Conservation (phyloP, 108 stramenopile genomes). For the Cyclotella atomus region DNA sequence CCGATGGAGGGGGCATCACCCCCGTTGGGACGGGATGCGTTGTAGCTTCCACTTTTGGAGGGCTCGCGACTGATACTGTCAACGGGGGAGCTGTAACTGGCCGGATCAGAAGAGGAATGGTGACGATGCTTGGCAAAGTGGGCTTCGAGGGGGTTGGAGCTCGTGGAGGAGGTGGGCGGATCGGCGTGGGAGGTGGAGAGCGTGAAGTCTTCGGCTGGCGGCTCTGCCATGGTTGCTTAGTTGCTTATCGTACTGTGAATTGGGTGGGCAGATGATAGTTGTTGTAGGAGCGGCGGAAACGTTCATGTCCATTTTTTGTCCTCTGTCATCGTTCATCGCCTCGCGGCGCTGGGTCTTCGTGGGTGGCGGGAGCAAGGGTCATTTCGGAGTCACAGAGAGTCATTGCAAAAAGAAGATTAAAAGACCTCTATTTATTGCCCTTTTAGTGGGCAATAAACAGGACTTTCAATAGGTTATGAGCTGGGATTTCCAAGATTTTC, state of each 20-base stretch:
- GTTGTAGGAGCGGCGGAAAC: neutral
- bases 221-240: neutral
- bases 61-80: neutral
- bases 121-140: constrained; percentile 7
- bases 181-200: constrained; percentile 4
- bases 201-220: constrained; percentile 1
- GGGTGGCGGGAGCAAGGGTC: neutral
- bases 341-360: neutral
- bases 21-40: constrained; percentile 2
- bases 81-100: neutral
- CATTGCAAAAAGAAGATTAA: constrained; percentile 1
- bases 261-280: too few species aligned
- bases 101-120: neutral
- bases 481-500: neutral
- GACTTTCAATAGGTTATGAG: neutral
- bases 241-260: too few species aligned
- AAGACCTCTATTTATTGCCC: too few species aligned
- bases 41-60: constrained; percentile 1
- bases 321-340: neutral
- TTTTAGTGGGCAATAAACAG: neutral
- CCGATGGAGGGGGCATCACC: constrained; percentile 2
- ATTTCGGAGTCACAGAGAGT: neutral
- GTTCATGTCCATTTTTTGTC: neutral
- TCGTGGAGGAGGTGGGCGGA: neutral
- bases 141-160: neutral